phyloP scores from a whole-genome alignment of 176 grass and related monocot species.

The Aechmea fasciata region DNA sequence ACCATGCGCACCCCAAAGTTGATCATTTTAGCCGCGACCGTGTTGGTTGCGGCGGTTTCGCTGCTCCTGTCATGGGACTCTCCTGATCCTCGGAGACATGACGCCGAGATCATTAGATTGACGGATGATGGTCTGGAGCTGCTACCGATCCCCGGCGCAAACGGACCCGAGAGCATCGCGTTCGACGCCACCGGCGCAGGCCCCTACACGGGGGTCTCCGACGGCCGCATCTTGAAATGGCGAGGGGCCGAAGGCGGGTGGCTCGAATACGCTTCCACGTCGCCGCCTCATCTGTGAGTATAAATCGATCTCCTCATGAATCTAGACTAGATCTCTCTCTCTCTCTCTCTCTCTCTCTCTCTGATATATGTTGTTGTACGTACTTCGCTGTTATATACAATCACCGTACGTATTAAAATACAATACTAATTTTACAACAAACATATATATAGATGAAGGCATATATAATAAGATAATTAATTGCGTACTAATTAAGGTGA shows the following conservation, averaged over 20 bases:
- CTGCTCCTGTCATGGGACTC: constrained; percentile 18
- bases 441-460: too few relatives aligned
- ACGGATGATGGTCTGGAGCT: constrained; percentile 15
- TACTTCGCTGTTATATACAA: too few relatives aligned
- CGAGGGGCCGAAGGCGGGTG: constrained; percentile 24
- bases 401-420: too few relatives aligned
- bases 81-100: neutral
- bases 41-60: neutral
- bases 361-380: too few relatives aligned
- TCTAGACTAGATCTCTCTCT: too few relatives aligned
- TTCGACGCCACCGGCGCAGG: constrained; percentile 37
- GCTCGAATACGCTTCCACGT: constrained; percentile 40
- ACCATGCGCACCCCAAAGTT: constrained; percentile 21
- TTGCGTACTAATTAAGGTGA: too few relatives aligned
- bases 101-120: constrained; percentile 7
- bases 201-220: constrained; percentile 59
- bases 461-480: too few relatives aligned
- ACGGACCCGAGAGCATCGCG: constrained; percentile 51
- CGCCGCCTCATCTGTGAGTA: constrained; percentile 47
- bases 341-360: too few relatives aligned
- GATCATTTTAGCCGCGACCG: constrained; percentile 1
- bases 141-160: constrained; percentile 29
- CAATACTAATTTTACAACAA: too few relatives aligned
- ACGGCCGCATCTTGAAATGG: constrained; percentile 67
- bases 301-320: too few relatives aligned